These are phyloP conservation scores for Grammothele lineata DNA, from an alignment of 768 basidiomycete genomes.

Conservation along the genomic window DNA sequence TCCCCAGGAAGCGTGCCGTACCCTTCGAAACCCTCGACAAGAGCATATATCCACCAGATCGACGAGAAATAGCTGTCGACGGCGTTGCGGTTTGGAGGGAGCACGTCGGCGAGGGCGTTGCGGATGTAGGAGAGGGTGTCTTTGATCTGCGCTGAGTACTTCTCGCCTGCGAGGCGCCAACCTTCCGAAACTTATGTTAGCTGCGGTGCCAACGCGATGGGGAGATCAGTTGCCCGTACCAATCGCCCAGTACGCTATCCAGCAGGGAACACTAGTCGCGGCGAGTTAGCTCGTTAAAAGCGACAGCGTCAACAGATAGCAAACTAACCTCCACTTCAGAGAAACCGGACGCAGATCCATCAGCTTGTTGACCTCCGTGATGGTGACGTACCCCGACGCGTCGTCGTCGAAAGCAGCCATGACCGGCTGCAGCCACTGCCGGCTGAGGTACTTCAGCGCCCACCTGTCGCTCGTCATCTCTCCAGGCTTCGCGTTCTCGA, in stretches of 20 bases:
- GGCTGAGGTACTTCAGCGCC: conserved; percentile 32
- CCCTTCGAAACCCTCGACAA: not conserved
- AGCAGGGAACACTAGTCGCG: conserved; percentile 27
- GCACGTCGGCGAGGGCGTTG: not conserved
- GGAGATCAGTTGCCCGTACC: too few relatives aligned
- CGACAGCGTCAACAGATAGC: not conserved
- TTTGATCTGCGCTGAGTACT: conserved; percentile 11
- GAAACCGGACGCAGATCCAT: conserved; percentile 23
- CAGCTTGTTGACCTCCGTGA: conserved; percentile 32
- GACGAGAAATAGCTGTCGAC: conserved; percentile 24
- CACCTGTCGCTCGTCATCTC: conserved; percentile 25
- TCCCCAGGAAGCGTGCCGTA: conserved; percentile 2
- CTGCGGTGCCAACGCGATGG: too few relatives aligned
- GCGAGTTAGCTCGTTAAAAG: too few relatives aligned
- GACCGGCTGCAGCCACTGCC: conserved; percentile 29
- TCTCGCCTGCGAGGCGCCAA: conserved; percentile 17
- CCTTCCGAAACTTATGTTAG: conserved; percentile 13
- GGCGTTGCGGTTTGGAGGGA: conserved; percentile 18
- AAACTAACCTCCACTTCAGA: conserved; percentile 24
- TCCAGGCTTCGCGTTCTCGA: not conserved
- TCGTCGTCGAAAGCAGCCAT: conserved; percentile 41
- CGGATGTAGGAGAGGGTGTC: conserved; percentile 11
- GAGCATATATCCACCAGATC: conserved; percentile 2
- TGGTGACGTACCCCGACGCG: conserved; percentile 34
- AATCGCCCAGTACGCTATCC: conserved; percentile 33